Evolutionary conservation across 2,329 filamentous ascomycete genomes (phyloP).

Genomic region (Mollisiaceae sp.): DNA sequence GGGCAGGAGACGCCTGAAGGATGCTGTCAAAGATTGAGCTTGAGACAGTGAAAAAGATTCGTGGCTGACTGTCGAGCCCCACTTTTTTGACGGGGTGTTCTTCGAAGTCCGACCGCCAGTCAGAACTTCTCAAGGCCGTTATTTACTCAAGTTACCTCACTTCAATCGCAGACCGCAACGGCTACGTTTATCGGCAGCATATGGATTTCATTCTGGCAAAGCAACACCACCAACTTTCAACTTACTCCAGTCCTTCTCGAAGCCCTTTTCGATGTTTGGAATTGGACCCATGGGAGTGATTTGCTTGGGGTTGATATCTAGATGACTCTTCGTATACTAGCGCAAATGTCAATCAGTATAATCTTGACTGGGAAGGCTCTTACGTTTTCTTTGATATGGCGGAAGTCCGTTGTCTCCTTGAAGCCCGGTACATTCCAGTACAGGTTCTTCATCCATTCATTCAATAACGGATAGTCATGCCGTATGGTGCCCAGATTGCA

Average conservation of each 20-base stretch:
- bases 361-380: not conserved
- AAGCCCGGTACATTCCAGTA: constrained; percentile 70
- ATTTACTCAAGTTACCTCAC: no score
- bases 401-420: constrained; percentile 43
- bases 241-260: constrained; percentile 64
- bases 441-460: constrained; percentile 67
- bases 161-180: no score
- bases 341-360: constrained; percentile 27
- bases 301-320: constrained; percentile 66
- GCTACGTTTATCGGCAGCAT: not conserved
- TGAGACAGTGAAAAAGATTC: no score
- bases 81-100: no score
- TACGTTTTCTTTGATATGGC: constrained; percentile 56
- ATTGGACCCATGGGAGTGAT: constrained; percentile 87
- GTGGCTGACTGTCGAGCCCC: no score
- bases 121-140: no score
- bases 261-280: constrained; percentile 77
- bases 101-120: no score
- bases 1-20: no score
- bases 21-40: no score
- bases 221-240: constrained; percentile 31
- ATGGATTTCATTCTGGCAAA: constrained; percentile 23
- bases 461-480: constrained; percentile 61
- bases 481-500: constrained; percentile 57
- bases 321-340: constrained; percentile 89